These are phyloP conservation scores for Blastobotrys mokoenaii DNA, from an alignment of 805 yeast species.

Conservation along the genomic window DNA sequence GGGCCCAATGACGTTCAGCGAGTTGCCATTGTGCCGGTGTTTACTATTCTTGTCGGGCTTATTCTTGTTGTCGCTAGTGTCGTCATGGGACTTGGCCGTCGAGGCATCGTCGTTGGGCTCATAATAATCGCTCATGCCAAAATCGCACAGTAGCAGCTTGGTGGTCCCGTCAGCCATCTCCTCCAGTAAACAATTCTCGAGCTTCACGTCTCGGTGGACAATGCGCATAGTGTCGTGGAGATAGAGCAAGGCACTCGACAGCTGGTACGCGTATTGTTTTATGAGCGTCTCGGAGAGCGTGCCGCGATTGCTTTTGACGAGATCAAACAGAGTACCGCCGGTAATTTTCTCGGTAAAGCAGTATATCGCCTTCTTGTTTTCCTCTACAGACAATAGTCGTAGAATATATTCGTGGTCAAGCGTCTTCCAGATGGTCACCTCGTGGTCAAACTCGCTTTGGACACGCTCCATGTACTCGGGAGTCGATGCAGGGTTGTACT, in stretches of 20 bases:
- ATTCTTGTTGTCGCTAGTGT: neutral
- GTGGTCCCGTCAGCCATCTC: conserved; percentile 25
- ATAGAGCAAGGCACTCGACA: conserved; percentile 51
- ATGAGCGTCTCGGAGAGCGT: conserved; percentile 19
- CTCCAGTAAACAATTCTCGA: conserved; percentile 69
- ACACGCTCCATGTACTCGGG: conserved; percentile 37
- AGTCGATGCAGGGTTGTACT: conserved; percentile 28
- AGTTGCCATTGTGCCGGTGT: too few species aligned
- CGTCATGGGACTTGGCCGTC: neutral
- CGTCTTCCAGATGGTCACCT: conserved; percentile 66
- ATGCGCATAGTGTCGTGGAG: conserved; percentile 54
- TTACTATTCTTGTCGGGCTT: neutral
- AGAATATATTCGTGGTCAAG: conserved; percentile 59
- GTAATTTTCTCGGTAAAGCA: conserved; percentile 59
- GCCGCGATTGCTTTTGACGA: conserved; percentile 53
- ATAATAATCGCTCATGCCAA: conserved; percentile 62
- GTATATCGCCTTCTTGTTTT: conserved; percentile 55
- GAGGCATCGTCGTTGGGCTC: conserved; percentile 4
- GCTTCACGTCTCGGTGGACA: conserved; percentile 76
- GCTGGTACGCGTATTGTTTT: conserved; percentile 39
- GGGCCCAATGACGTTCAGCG: conserved; percentile 17
- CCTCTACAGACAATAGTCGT: conserved; percentile 51
- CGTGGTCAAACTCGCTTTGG: conserved; percentile 55
- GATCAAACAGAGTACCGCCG: conserved; percentile 77
- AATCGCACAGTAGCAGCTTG: conserved; percentile 66